Evolutionary conservation across 768 basidiomycete species (phyloP).

Genomic region (Hydnomerulius pinastri): DNA sequence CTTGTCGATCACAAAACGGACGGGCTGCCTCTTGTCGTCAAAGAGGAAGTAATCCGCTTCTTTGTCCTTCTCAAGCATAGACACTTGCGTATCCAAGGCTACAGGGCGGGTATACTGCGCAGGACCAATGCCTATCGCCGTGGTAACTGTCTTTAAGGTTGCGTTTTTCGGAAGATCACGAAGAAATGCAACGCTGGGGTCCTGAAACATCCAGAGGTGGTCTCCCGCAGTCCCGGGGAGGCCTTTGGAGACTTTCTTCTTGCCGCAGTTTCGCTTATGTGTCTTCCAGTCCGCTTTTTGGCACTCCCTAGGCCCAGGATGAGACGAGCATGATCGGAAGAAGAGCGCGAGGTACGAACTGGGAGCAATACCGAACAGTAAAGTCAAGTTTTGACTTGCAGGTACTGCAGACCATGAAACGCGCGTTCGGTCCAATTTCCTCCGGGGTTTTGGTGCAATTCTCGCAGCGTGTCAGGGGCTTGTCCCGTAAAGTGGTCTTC

Average conservation of each 20-base stretch:
- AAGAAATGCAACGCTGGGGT: not conserved
- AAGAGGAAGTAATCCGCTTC: too few relatives aligned
- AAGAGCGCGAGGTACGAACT: conserved; percentile 1
- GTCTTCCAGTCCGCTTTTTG: conserved; percentile 18
- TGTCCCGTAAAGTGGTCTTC: conserved; percentile 3
- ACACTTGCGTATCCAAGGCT: conserved; percentile 14
- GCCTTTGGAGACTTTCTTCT: conserved; percentile 16
- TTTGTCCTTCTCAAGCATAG: conserved; percentile 14
- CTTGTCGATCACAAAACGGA: too few relatives aligned
- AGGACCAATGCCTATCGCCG: conserved; percentile 5
- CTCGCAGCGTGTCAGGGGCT: conserved; percentile 20
- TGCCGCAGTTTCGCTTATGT: conserved; percentile 21
- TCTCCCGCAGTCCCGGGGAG: conserved; percentile 22
- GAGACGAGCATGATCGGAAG: not conserved
- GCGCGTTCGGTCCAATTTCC: conserved; percentile 13
- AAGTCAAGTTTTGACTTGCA: conserved; percentile 21
- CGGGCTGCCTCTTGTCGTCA: too few relatives aligned
- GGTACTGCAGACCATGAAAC: conserved; percentile 24
- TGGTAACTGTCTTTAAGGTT: too few relatives aligned
- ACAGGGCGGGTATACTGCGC: conserved; percentile 11
- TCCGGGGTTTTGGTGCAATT: conserved; percentile 19
- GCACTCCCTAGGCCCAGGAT: conserved; percentile 14
- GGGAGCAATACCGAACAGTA: conserved; percentile 21
- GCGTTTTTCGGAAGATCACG: too few relatives aligned
- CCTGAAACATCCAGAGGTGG: conserved; percentile 8